phyloP scores from a whole-genome alignment of 2,329 filamentous ascomycete genomes.

The Didymella pomorum region DNA sequence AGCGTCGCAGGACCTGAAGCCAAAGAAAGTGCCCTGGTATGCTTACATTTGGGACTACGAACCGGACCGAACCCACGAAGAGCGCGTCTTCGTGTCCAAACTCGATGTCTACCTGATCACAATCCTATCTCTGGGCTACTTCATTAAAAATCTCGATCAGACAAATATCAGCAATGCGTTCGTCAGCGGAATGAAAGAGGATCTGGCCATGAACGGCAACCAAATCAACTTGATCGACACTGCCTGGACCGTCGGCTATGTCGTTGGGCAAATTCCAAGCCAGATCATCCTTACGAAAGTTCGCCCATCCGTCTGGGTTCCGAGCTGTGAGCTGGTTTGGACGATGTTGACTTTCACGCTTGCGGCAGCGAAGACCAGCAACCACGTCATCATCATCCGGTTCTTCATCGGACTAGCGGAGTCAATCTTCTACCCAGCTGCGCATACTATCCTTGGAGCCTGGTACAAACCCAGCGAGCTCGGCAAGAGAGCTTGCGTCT shows the following conservation, averaged over 20 bases:
- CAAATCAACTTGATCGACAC: constrained; percentile 35
- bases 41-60: constrained; percentile 41
- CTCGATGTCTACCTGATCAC: constrained; percentile 35
- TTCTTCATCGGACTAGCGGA: constrained; percentile 35
- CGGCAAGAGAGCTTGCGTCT: constrained; percentile 36
- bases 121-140: constrained; percentile 33
- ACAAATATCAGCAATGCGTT: constrained; percentile 39
- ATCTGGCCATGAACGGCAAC: constrained; percentile 34
- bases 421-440: constrained; percentile 32
- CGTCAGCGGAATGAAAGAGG: constrained; percentile 40
- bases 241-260: constrained; percentile 31
- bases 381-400: constrained; percentile 33
- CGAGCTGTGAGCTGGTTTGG: constrained; percentile 32
- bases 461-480: constrained; percentile 37
- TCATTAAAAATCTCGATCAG: constrained; percentile 40
- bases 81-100: constrained; percentile 34
- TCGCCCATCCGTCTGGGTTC: constrained; percentile 32
- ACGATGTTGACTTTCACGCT: constrained; percentile 34
- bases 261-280: constrained; percentile 35
- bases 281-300: constrained; percentile 34
- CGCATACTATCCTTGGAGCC: constrained; percentile 32
- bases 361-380: constrained; percentile 31
- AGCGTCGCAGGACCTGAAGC: neutral
- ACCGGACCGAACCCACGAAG: constrained; percentile 32
- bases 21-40: constrained; percentile 33